Evolutionary conservation across 1,139 yeast genomes (phyloP).

Genomic region (Pichia sp.): DNA sequence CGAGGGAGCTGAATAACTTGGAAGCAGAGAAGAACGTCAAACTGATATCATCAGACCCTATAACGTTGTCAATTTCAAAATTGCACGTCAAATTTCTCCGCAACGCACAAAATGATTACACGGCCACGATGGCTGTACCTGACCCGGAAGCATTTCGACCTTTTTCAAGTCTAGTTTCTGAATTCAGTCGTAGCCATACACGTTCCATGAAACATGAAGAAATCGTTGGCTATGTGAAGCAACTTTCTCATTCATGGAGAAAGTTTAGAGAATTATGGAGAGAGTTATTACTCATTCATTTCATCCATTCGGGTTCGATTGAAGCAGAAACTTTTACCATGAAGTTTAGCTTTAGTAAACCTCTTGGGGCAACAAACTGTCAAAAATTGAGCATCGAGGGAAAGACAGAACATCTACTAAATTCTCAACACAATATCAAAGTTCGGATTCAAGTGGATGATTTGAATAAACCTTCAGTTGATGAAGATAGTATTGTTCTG

Average conservation of each 20-base stretch:
- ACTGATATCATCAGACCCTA: constrained; percentile 2
- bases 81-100: background rate
- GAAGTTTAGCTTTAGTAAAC: background rate
- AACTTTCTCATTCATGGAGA: constrained; percentile 5
- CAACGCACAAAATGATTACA: background rate
- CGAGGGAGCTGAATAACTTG: constrained; percentile 2
- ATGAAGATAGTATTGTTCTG: no score
- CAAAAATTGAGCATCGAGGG: constrained; percentile 1
- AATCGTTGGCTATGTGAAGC: constrained; percentile 1
- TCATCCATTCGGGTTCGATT: constrained; percentile 4
- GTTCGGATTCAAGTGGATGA: no score
- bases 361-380: background rate
- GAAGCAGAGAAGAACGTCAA: constrained; percentile 7
- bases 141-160: constrained; percentile 7
- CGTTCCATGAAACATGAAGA: background rate
- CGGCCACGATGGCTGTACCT: background rate
- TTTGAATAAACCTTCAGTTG: no score
- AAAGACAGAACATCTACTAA: no score
- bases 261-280: constrained; percentile 10
- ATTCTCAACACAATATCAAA: no score
- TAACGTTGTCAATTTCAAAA: constrained; percentile 3
- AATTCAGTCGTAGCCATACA: constrained; percentile 3
- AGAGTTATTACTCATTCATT: constrained; percentile 10
- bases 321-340: constrained; percentile 1
- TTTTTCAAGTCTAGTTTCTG: constrained; percentile 3